Evolutionary conservation across 768 basidiomycete genomes (phyloP), one percentile per base, ranked within the genome.

Genomic region (Arthromyces matolae): DNA sequence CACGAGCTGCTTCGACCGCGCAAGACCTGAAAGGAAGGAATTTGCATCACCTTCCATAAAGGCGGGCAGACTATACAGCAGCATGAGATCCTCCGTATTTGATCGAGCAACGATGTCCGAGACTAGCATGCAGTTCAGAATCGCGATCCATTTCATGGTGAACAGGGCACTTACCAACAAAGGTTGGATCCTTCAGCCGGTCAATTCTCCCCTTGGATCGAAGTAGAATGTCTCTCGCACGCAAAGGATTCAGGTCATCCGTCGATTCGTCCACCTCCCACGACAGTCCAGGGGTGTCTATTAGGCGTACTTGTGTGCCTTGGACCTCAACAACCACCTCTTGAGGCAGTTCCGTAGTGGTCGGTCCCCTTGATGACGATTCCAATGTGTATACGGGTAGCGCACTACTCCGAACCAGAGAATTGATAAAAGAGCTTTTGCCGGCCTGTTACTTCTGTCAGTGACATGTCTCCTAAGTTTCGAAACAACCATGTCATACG

Each of bases 221-320:
- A 54, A 88, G 61, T n/a, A 95, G 65, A 45, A 93, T 79, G 59
- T 96, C 93, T 16, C 76, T 79, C 4, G 81, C 76, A 28, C 80
- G 75, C 53, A 58, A 53, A n/a, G 60, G 60, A 24, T 71, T 71
- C 18, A 50, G 41, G 23, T 71, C 70, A 27, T 73, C 75, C 9
- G 62, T 66, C 18, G 70, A 60, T 13, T 70, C 65, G 16, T 71
- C 69, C 3, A 63, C 47, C 16, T 65, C 62, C 75, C 81, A 84
- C 42, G 79, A 73, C 55, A 93, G 67, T n/a, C 93, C 93, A 25
- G 93, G 93, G 0, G 90, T 95, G 64, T 96, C 93, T 57, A 93
- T 81, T 47, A 94, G 57, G 27, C 78, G 77, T 54, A 93, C 71
- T 42, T 69, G 67, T 52, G 69, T 71, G 19, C 73, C 77, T 8